phyloP scores from a whole-genome alignment of 345 rosid species.

The Odontarrhena argentea region DNA sequence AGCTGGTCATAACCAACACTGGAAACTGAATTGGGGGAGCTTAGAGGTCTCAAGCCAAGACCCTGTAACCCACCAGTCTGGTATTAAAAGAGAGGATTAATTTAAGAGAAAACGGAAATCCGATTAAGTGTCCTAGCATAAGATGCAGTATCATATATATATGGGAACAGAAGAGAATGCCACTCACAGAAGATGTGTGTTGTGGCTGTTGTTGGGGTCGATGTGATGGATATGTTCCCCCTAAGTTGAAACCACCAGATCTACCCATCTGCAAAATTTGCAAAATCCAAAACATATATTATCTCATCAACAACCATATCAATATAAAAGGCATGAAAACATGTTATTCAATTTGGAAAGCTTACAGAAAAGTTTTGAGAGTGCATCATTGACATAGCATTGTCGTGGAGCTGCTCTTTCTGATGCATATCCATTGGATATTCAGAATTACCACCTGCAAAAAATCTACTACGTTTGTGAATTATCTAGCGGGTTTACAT shows the following conservation, averaged over 20 bases:
- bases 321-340: neutral
- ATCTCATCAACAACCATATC: slow-evolving; percentile 10
- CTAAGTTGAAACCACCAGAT: slow-evolving; percentile 87
- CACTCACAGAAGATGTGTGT: slow-evolving; percentile 76
- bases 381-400: slow-evolving; percentile 93
- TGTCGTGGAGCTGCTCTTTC: slow-evolving; percentile 96
- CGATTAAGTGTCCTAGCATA: slow-evolving; percentile 11
- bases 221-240: slow-evolving; percentile 81
- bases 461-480: slow-evolving; percentile 51
- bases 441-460: slow-evolving; percentile 93
- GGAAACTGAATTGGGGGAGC: slow-evolving; percentile 67
- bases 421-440: slow-evolving; percentile 90
- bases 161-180: slow-evolving; percentile 60
- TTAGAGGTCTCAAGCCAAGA: slow-evolving; percentile 83
- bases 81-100: slow-evolving; percentile 27
- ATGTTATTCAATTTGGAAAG: slow-evolving; percentile 18
- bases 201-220: slow-evolving; percentile 91
- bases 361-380: slow-evolving; percentile 97
- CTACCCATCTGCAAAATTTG: slow-evolving; percentile 72
- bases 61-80: slow-evolving; percentile 89
- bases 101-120: slow-evolving; percentile 10
- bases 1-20: slow-evolving; percentile 82
- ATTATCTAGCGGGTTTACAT: slow-evolving; percentile 31
- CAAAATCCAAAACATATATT: slow-evolving; percentile 23
- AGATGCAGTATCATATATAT: slow-evolving; percentile 6